Evolutionary conservation across 257 asterid species (phyloP).

Genomic region (Misopates orontium): DNA sequence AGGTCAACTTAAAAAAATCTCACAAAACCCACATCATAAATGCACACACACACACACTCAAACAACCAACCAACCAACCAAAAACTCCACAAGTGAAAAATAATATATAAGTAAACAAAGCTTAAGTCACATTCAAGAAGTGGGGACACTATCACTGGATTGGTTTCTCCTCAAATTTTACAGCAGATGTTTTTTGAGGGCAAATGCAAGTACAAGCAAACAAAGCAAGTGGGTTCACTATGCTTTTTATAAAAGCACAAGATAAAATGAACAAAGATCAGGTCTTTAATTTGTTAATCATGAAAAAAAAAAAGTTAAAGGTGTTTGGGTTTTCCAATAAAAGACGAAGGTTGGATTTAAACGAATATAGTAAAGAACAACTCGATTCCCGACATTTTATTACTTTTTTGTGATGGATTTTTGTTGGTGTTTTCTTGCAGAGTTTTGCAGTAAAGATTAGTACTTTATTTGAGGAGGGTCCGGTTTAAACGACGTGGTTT

Average conservation of each 20-base stretch:
- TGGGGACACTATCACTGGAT: constrained; percentile 12
- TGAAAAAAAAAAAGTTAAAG: constrained; percentile 25
- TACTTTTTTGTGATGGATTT: constrained; percentile 22
- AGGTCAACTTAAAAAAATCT: constrained; percentile 14
- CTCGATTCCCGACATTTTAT: constrained; percentile 47
- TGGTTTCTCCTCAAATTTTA: constrained; percentile 14
- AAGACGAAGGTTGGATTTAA: constrained; percentile 56
- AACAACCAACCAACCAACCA: constrained; percentile 32
- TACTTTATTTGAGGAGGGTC: background rate
- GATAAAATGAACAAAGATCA: background rate
- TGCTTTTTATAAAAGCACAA: constrained; percentile 7
- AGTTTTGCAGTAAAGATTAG: constrained; percentile 18
- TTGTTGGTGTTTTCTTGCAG: too few relatives aligned
- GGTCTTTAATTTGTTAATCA: background rate
- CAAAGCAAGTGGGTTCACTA: constrained; percentile 23
- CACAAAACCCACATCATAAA: constrained; percentile 30
- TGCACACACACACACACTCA: constrained; percentile 20
- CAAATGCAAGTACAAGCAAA: constrained; percentile 26
- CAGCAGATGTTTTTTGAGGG: constrained; percentile 18
- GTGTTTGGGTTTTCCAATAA: constrained; percentile 48
- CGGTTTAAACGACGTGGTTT: constrained; percentile 21
- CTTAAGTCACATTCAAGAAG: constrained; percentile 28
- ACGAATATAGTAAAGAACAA: constrained; percentile 2
- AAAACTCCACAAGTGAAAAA: constrained; percentile 15
- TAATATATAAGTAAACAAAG: constrained; percentile 12